Evolutionary conservation across 176 grass and related monocot genomes (phyloP), one percentile per base, ranked within the genome.

Genomic region (barley (Hordeum vulgare)): DNA sequence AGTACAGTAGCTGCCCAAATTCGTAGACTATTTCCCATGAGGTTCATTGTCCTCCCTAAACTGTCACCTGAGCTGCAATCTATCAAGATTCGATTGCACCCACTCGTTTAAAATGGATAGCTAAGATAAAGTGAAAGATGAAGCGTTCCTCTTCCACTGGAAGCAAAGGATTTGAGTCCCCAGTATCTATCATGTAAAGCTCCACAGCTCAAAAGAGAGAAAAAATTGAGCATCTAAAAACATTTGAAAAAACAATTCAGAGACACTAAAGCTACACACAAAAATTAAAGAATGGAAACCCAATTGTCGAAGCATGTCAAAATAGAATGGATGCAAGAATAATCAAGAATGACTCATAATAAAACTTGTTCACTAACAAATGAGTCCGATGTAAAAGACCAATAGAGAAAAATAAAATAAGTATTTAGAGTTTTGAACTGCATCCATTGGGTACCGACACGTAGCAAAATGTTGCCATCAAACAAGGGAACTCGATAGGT

Each of bases 261-360:
- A 71, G 24, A 3, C 35, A 77, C 25, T 49, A 47, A 71, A 77
- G 51, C 49, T 75, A n/a, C 7, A 24, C 8, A 74, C 11, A 66
- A 13, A 76, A 76, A 42, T 72, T 65, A 88, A 61, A 25, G 56
- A 85, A 85, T 65, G 29, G 31, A 60, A 6, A 85, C 28, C 66
- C 24, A 45, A 63, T 13, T 58, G 17, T 47, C 70, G 8, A 81
- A 74, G 60, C 33, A 12, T 25, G 26, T 44, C 11, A 34, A 69
- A 63, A 18, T 51, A 72, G 65, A 42, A 53, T 6, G 66, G 66
- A 80, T 47, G 76, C 49, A 69, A 61, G 61, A 83, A 42, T 8
- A 83, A 65, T 66, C 15, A 25, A 69, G 10, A 80, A 57, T 11
- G 24, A 66, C 61, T 8, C 20, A 37, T 71, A 63, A 53, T 70